A percentile compares a stretch with the other conserved stretches of the same genome.
phyloP scores from a whole-genome alignment of 192 early-diverging fungal genomes.

The Pilobolus umbonatus region DNA sequence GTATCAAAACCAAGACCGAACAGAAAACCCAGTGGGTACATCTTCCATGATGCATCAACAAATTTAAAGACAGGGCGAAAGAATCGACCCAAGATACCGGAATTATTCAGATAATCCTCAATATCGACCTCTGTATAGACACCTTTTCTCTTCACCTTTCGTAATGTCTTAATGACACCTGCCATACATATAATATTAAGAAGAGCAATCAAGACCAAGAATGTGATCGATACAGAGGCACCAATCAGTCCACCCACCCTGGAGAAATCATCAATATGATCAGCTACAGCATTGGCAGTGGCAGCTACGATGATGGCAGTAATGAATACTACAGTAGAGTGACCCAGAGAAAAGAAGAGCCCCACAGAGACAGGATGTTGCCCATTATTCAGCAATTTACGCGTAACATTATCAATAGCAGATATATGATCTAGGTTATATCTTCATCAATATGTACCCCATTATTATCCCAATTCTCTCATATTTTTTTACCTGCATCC shows the following conservation, averaged over 20 bases:
- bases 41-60: slow-evolving; percentile 58
- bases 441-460: not conserved
- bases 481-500: slow-evolving; percentile 37
- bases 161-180: slow-evolving; percentile 33
- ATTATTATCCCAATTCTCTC: not conserved
- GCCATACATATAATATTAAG: slow-evolving; percentile 46
- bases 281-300: slow-evolving; percentile 41
- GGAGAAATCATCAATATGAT: slow-evolving; percentile 40
- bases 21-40: slow-evolving; percentile 57
- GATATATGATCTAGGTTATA: slow-evolving; percentile 67
- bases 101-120: slow-evolving; percentile 27
- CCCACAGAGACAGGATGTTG: slow-evolving; percentile 56
- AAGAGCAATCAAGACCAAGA: slow-evolving; percentile 55
- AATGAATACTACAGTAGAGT: slow-evolving; percentile 64
- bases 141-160: slow-evolving; percentile 31
- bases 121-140: slow-evolving; percentile 36
- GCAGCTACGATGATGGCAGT: slow-evolving; percentile 41
- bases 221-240: slow-evolving; percentile 51
- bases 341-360: slow-evolving; percentile 64
- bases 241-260: slow-evolving; percentile 52
- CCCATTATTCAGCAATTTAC: slow-evolving; percentile 45
- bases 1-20: slow-evolving; percentile 77
- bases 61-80: slow-evolving; percentile 46
- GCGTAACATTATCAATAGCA: slow-evolving; percentile 71
- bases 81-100: slow-evolving; percentile 41